Evolutionary conservation across 306 rosid species (phyloP).

Genomic region (Acacia crassicarpa): DNA sequence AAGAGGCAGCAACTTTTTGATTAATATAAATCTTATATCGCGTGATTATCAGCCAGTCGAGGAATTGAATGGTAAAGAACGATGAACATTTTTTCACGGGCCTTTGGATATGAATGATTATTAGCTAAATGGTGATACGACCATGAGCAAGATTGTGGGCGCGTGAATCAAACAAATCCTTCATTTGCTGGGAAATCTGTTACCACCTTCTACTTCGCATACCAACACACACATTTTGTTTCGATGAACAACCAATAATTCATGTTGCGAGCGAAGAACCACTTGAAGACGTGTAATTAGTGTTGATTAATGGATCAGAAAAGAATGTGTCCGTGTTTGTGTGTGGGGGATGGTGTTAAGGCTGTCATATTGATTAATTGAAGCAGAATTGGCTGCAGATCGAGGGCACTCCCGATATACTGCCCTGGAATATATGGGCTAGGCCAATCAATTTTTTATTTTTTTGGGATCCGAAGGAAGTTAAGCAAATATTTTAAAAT

Average conservation of each 20-base stretch:
- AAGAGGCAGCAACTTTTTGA: not conserved
- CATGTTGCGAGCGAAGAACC: not conserved
- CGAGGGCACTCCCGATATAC: too few relatives aligned
- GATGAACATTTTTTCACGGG: not conserved
- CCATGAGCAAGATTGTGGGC: not conserved
- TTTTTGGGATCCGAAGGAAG: rapidly evolving
- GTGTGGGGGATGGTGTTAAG: too few relatives aligned
- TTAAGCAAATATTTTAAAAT: too few relatives aligned
- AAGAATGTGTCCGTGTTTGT: too few relatives aligned
- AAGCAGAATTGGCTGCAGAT: not conserved
- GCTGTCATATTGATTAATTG: too few relatives aligned
- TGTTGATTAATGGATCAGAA: not conserved
- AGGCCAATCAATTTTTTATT: too few relatives aligned
- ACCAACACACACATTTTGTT: not conserved
- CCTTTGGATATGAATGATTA: not conserved
- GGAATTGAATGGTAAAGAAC: not conserved
- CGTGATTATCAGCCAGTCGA: not conserved
- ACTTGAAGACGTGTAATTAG: not conserved
- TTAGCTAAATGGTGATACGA: not conserved
- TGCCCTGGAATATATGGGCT: too few relatives aligned
- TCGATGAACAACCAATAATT: not conserved
- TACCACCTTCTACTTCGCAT: not conserved
- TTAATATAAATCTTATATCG: not conserved
- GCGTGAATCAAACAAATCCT: not conserved
- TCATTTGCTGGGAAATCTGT: not conserved